phyloP scores from a whole-genome alignment of 805 yeast species.

The Myxozyma udenii region DNA sequence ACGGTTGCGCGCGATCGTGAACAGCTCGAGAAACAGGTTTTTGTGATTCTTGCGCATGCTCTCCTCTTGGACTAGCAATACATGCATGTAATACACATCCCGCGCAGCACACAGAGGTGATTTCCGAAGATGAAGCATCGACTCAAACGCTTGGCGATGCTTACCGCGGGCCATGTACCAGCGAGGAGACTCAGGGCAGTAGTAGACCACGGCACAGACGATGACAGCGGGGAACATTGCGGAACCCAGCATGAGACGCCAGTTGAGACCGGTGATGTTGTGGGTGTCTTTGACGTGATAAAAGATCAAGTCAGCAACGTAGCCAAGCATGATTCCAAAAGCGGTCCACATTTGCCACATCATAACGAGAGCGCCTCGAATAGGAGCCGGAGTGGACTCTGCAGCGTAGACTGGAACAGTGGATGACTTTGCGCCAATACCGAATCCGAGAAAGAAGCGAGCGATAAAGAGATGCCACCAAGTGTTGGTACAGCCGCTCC shows the following conservation, averaged over 20 bases:
- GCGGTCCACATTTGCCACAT: constrained; percentile 77
- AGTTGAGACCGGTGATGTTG: constrained; percentile 35
- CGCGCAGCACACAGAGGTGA: constrained; percentile 58
- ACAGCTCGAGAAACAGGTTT: constrained; percentile 42
- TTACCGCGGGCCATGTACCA: constrained; percentile 59
- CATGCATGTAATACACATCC: constrained; percentile 58
- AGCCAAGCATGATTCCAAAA: constrained; percentile 67
- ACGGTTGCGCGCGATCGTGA: constrained; percentile 74
- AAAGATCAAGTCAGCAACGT: constrained; percentile 57
- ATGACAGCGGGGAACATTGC: constrained; percentile 59
- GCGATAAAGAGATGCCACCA: constrained; percentile 62
- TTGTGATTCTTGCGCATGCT: constrained; percentile 38
- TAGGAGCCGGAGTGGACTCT: constrained; percentile 56
- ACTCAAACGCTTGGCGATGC: constrained; percentile 49
- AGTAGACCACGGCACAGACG: constrained; percentile 50
- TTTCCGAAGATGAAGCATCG: constrained; percentile 49
- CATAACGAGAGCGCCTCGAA: constrained; percentile 66
- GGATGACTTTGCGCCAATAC: constrained; percentile 65
- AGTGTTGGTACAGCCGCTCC: constrained; percentile 60
- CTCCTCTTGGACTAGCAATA: constrained; percentile 48
- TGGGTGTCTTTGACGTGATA: constrained; percentile 42
- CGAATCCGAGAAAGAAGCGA: constrained; percentile 58
- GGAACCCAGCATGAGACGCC: constrained; percentile 68
- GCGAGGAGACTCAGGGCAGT: constrained; percentile 68
- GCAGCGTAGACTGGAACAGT: constrained; percentile 68